Conservation (phyloP, 164 flowering plant genomes). For the Sedum album region DNA sequence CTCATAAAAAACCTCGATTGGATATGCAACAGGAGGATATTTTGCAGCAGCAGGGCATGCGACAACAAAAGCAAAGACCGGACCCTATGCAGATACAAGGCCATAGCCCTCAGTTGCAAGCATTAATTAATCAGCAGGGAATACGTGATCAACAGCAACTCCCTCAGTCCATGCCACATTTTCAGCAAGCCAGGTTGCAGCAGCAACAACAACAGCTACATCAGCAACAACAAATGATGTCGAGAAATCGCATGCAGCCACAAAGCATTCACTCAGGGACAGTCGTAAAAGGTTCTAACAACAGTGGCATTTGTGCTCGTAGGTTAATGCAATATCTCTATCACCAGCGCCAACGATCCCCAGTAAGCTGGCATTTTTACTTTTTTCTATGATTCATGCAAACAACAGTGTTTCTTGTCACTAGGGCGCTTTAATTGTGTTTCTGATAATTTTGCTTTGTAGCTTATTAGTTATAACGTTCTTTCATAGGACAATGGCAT, state of each 20-base stretch:
- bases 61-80: conserved; percentile 68
- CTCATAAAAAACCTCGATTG: conserved; percentile 75
- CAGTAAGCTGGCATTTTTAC: conserved; percentile 37
- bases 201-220: conserved; percentile 52
- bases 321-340: conserved; percentile 88
- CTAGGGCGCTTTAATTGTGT: background rate
- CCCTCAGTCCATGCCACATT: conserved; percentile 65
- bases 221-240: conserved; percentile 46
- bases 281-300: conserved; percentile 52
- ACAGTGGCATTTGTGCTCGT: conserved; percentile 63
- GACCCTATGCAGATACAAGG: conserved; percentile 57
- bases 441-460: background rate
- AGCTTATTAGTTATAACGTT: background rate
- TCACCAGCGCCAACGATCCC: conserved; percentile 80
- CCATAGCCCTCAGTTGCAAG: conserved; percentile 74
- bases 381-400: background rate
- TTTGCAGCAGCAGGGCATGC: conserved; percentile 70
- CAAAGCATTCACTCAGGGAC: conserved; percentile 48
- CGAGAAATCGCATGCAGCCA: conserved; percentile 61
- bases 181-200: conserved; percentile 62
- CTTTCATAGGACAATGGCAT: conserved; percentile 62
- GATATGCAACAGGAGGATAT: conserved; percentile 80
- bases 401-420: background rate
- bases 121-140: conserved; percentile 72
- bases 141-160: conserved; percentile 61